Evolutionary conservation across 345 rosid genomes (phyloP), one percentile per base, ranked within the genome.

Genomic region (Theobroma cacao): DNA sequence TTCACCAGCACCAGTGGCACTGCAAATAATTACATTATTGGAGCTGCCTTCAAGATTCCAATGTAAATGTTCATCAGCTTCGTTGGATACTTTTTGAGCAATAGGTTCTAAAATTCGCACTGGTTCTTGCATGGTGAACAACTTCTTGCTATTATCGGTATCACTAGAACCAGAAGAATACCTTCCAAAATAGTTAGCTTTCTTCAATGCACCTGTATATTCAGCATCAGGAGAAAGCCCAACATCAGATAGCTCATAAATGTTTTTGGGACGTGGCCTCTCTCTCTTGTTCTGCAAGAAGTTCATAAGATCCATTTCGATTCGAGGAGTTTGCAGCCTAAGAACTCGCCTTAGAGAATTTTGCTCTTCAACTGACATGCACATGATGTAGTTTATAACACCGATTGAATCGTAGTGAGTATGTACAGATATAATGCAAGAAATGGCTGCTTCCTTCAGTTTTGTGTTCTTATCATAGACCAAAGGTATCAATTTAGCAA

Each of bases 301-400:
- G 90, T 96, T 96, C 90, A 92, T 87, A 18, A 96, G 86, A 82
- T 96, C 99, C 86, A 94, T 98, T 85, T 96, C 99, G 78, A 96
- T 92, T 56, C 94, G 97, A 80, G 98, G 97, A 73, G 95, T 92
- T 65, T 88, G 88, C 81, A 91, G 98, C 79, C 90, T 94, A 74
- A 96, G 95, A 36, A 94, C 84, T 74, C 99, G 93, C 83, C 98
- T 90, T 86, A 94, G 84, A 77, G 93, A 90, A 87, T 90, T 96
- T 82, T 96, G 99, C 79, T 96, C 98, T 85, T 96, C 98, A 78
- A 94, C 95, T 33, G 98, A 90, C 83, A 96, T 82, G 86, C 94
- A 89, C 80, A 94, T 93, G 78, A 96, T 94, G 83, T 89, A 96
- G 87, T 92, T 91, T 79, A 96, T 87, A 74, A 96, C 94, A 85